Base-by-base conservation (phyloP, 2,329 filamentous ascomycete species). In the Fusarium buxicola region DNA sequence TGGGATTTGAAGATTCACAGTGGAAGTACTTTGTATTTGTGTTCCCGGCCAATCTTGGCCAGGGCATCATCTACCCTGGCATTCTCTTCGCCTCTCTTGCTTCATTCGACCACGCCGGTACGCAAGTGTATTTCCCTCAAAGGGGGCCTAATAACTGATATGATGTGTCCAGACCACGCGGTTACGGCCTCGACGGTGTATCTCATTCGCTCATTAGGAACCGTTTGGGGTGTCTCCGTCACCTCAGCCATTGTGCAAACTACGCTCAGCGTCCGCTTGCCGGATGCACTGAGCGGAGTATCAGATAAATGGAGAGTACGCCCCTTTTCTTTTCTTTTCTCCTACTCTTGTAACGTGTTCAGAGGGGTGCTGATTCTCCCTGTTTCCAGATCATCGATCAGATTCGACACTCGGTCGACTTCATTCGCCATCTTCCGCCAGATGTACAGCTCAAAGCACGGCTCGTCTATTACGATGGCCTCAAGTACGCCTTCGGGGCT, bases 221-320 rank as follows among this genome's bases (percentile, higher is more conserved):
- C 82, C 0, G 86, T 89, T 13, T 89, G 85, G 82, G 86, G 87
- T 9, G 87, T 89, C 2, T 86, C 87, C 1, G 77, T 86, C 31
- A 85, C 85, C 0, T 87, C 86, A 8, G 82, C 86, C 7, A 86
- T 89, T 39, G 79, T 88, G 30, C 87, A 89, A 73, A 89, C 85
- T 54, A 84, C 83, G 52, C 78, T 89, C 63, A 84, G 79, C 65
- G 75, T 80, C 65, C 78, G 80, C 58, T 77, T 89, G 24, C 82
- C 83, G 6, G 74, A 77, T 58, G 85, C 81, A 63, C 75, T 89
- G 72, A 79, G 76, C 69, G 82, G 80, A 70, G 76, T 88, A 70
- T 78, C 83, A 58, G 78, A 87, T 63, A 87, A 86, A 80, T 81
- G 79, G 75, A 81, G 78, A 78, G 85, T 87, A 83, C 64, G 79